Conservation (phyloP, 306 rosid species). For the Fagus crenata region DNA sequence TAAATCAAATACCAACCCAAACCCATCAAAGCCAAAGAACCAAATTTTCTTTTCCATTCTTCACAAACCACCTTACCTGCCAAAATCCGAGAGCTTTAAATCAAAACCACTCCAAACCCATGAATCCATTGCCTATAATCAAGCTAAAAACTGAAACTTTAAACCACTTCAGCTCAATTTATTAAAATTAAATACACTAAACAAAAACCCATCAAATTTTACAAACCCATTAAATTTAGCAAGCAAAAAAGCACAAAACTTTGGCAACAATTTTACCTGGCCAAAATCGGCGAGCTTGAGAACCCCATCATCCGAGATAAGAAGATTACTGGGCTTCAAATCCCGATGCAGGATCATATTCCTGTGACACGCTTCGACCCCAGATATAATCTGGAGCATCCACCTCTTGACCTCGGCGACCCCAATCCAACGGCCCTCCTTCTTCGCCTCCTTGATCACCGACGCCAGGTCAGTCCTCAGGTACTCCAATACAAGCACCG, state of each 20-base stretch:
- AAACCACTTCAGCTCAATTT: no score
- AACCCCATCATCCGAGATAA: slow-evolving; percentile 74
- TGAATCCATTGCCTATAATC: background rate
- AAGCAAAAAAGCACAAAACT: background rate
- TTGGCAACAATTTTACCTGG: slow-evolving; percentile 49
- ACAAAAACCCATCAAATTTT: background rate
- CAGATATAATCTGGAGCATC: slow-evolving; percentile 73
- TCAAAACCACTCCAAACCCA: background rate
- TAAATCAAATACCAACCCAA: background rate
- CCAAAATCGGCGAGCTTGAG: slow-evolving; percentile 92
- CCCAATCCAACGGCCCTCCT: slow-evolving; percentile 38
- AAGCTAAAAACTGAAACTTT: no score
- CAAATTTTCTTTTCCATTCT: background rate
- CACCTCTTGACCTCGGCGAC: slow-evolving; percentile 68
- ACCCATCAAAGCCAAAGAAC: no score
- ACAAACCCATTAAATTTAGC: background rate
- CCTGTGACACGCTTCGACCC: slow-evolving; percentile 75
- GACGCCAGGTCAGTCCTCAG: slow-evolving; percentile 56
- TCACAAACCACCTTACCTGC: no score
- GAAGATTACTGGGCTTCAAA: slow-evolving; percentile 73
- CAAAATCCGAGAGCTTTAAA: no score
- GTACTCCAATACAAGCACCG: slow-evolving; percentile 82
- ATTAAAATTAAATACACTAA: background rate
- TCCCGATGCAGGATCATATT: slow-evolving; percentile 76
- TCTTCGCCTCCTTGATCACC: slow-evolving; percentile 59